A percentile compares a stretch with the other conserved stretches of the same genome.
phyloP scores from a whole-genome alignment of 2,329 filamentous ascomycete species.

The Talaromyces atroroseus region DNA sequence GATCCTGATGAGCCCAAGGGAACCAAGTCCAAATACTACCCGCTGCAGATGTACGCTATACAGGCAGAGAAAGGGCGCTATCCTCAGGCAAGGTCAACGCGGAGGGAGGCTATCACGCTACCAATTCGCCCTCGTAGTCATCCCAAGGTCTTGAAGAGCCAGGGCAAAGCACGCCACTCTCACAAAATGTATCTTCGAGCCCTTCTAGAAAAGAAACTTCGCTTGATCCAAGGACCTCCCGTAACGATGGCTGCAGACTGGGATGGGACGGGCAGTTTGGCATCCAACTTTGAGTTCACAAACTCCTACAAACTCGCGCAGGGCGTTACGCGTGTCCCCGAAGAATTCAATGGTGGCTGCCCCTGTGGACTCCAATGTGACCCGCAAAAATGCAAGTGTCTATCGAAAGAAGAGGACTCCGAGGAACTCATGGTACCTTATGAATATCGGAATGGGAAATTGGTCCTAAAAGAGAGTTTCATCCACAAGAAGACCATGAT shows the following conservation, averaged over 20 bases:
- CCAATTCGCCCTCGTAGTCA: background rate
- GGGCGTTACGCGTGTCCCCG: slow-evolving; percentile 23
- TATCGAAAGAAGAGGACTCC: slow-evolving; percentile 25
- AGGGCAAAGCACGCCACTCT: background rate
- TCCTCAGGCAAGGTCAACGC: slow-evolving; percentile 1
- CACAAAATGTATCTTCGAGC: slow-evolving; percentile 13
- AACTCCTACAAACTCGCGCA: slow-evolving; percentile 31
- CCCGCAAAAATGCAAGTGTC: slow-evolving; percentile 24
- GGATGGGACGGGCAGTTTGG: slow-evolving; percentile 15
- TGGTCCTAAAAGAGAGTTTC: slow-evolving; percentile 28
- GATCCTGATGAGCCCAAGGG: slow-evolving; percentile 5
- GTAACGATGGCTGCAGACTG: slow-evolving; percentile 21
- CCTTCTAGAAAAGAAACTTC: slow-evolving; percentile 22
- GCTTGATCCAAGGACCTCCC: slow-evolving; percentile 23
- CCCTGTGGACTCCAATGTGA: slow-evolving; percentile 25
- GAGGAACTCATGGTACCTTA: slow-evolving; percentile 30
- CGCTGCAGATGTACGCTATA: slow-evolving; percentile 5
- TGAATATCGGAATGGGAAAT: slow-evolving; percentile 16
- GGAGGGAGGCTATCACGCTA: background rate
- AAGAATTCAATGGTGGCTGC: slow-evolving; percentile 32
- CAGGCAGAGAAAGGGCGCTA: slow-evolving; percentile 10
- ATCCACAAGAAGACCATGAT: slow-evolving; percentile 33
- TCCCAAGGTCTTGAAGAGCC: background rate
- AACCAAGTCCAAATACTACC: slow-evolving; percentile 9
- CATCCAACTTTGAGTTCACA: slow-evolving; percentile 35